Conservation (phyloP, 345 rosid genomes). For the Eucalyptus guilfoylei region DNA sequence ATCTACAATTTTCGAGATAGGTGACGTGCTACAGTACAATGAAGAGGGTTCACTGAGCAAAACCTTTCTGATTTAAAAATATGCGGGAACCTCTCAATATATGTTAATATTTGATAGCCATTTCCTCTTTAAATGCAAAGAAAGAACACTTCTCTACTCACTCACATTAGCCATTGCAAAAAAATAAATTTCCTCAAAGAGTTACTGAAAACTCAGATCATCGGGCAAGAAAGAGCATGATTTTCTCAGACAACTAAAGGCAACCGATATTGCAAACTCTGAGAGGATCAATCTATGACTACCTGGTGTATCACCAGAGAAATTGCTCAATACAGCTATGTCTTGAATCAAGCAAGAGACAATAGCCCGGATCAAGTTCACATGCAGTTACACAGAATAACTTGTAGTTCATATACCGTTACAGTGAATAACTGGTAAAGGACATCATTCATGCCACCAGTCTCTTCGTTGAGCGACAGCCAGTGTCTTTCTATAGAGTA, state of each 20-base stretch:
- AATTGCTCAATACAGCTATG: not conserved
- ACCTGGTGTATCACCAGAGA: not conserved
- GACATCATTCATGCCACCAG: constrained; percentile 98
- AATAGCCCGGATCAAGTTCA: not conserved
- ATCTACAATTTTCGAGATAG: not conserved
- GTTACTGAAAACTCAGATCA: not conserved
- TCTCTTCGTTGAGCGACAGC: constrained; percentile 79
- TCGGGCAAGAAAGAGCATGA: not conserved
- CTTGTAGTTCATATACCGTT: constrained; percentile 30
- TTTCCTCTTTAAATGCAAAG: not conserved
- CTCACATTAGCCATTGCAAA: not conserved
- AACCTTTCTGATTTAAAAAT: not conserved
- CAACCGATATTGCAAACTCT: not conserved
- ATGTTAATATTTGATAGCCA: not conserved
- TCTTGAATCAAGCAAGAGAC: not conserved
- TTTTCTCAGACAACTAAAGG: not conserved
- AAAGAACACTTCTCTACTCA: not conserved
- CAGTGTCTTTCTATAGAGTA: constrained; percentile 63
- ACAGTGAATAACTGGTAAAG: constrained; percentile 59
- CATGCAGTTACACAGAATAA: not conserved
- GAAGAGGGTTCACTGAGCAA: not conserved
- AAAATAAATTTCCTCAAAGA: not conserved
- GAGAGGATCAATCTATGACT: not conserved
- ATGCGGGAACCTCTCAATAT: not conserved
- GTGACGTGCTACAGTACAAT: not conserved